Percentiles rank a stretch among this genome's conserved stretches.
phyloP scores from a whole-genome alignment of 306 rosid genomes.

The Cicer judaicum region DNA sequence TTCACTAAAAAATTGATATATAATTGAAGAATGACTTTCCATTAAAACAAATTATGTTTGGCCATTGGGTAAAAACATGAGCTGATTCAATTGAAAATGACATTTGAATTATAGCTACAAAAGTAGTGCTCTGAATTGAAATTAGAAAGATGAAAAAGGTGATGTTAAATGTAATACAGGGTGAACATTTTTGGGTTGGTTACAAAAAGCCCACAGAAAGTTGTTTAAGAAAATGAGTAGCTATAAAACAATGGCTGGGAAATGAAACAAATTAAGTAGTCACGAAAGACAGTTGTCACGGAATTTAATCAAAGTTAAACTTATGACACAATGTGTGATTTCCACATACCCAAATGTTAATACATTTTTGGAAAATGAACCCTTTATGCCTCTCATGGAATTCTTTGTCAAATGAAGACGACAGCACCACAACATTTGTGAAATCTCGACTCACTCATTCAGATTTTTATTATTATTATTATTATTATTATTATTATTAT shows the following conservation, averaged over 20 bases:
- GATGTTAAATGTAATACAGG: constrained; percentile 22
- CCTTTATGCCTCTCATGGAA: background rate
- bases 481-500: too few relatives aligned
- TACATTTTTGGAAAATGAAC: constrained; percentile 12
- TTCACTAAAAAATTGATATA: background rate
- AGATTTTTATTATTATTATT: too few relatives aligned
- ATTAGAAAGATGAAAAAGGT: constrained; percentile 9
- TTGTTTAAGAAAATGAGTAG: constrained; percentile 31
- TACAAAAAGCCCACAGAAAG: constrained; percentile 48
- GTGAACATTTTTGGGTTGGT: constrained; percentile 30
- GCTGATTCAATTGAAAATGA: constrained; percentile 36
- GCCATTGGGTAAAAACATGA: constrained; percentile 2
- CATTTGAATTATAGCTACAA: constrained; percentile 23
- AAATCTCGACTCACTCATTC: too few relatives aligned
- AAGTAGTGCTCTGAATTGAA: constrained; percentile 15
- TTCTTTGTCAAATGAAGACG: constrained; percentile 11
- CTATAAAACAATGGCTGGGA: constrained; percentile 45
- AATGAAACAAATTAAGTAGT: constrained; percentile 37
- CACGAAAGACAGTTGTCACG: background rate
- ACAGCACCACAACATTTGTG: background rate
- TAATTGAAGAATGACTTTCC: constrained; percentile 24
- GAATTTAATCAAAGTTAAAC: constrained; percentile 21
- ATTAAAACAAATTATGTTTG: constrained; percentile 7
- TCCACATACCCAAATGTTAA: constrained; percentile 38
- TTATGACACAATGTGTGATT: constrained; percentile 18